These are phyloP conservation scores for Basidiobolus meristosporus DNA, from an alignment of 371 early-diverging fungal genomes.

Conservation along the genomic window DNA sequence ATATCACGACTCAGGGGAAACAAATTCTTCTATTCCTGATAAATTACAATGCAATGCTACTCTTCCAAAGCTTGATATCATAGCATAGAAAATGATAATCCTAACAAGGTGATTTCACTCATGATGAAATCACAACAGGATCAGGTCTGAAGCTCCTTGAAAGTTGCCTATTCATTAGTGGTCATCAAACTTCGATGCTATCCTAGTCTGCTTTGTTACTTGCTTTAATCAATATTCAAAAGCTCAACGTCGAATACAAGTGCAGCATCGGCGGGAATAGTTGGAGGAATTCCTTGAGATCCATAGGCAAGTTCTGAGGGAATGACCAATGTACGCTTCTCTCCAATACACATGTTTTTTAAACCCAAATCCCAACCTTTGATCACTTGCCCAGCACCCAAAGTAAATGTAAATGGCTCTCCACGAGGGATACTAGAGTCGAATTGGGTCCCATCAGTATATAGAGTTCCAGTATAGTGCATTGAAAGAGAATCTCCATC, in stretches of 20 bases:
- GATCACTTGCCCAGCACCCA: conserved; percentile 47
- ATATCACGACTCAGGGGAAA: too few relatives aligned
- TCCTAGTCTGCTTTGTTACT: too few relatives aligned
- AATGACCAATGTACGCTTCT: conserved; percentile 59
- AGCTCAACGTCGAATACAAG: conserved; percentile 45
- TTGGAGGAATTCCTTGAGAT: conserved; percentile 23
- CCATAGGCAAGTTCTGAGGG: conserved; percentile 50
- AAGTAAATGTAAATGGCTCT: conserved; percentile 51
- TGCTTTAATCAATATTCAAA: conserved; percentile 21
- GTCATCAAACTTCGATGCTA: too few relatives aligned
- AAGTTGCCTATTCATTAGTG: too few relatives aligned
- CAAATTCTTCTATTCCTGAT: too few relatives aligned
- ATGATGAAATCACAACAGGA: too few relatives aligned
- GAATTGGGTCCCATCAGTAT: conserved; percentile 46
- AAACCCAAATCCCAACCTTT: conserved; percentile 68
- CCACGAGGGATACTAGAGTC: conserved; percentile 53
- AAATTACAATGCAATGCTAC: too few relatives aligned
- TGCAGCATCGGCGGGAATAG: conserved; percentile 34
- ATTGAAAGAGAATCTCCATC: conserved; percentile 42
- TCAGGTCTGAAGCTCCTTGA: too few relatives aligned
- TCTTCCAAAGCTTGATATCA: too few relatives aligned
- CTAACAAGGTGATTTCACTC: too few relatives aligned
- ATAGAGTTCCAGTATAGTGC: conserved; percentile 67
- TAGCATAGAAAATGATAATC: too few relatives aligned
- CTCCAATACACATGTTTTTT: conserved; percentile 64